Base-by-base conservation (phyloP, 2,329 filamentous ascomycete genomes). In the Colletotrichum lentis region DNA sequence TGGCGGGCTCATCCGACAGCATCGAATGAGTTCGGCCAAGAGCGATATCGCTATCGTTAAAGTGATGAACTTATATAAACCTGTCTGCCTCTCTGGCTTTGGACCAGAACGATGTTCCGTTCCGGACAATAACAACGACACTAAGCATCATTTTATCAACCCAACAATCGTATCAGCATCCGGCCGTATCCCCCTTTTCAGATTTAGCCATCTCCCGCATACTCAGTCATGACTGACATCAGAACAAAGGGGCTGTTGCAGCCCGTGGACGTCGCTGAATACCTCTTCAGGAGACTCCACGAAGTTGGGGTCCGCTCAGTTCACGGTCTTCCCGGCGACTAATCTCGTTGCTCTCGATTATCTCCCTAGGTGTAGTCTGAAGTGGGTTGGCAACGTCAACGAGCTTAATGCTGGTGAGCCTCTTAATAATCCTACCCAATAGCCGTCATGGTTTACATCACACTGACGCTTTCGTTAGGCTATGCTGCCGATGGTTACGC, bases 401-500 rank as follows among this genome's bases (percentile, higher is more conserved):
- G 90, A 92, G 77, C 84, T 92, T 67, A 92, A 92, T 75, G 90
- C 90, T 53, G 88, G 88, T 88, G 74, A 77, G 82, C 76, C n/a
- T 72, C 20, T 73, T 22, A 72, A 73, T 53, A 70, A 49, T 14
- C 8, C 12, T 18, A 8, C 7, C 22, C 14, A 49, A 41, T n/a
- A 52, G 22, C 5, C 37, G 41, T 11, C 37, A n/a, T 24, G 16
- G 24, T 12, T 8, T 11, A 20, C n/a, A 6, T 20, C n/a, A 14
- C 8, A 41, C 59, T 71, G 46, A 50, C 11, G 49, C 39, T 27
- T 5, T 37, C 61, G 53, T 31, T 74, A 87, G 90, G 89, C 20
- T 94, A 94, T 74, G 91, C 91, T 35, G 90, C 91, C n/a, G 91
- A 94, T 79, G 91, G 91, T 27, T 94, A 94, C 76, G 90, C 90